Evolutionary conservation across 179 eudicot genomes (phyloP), one percentile per base, ranked within the genome.

Genomic region (Beta lomatogona): DNA sequence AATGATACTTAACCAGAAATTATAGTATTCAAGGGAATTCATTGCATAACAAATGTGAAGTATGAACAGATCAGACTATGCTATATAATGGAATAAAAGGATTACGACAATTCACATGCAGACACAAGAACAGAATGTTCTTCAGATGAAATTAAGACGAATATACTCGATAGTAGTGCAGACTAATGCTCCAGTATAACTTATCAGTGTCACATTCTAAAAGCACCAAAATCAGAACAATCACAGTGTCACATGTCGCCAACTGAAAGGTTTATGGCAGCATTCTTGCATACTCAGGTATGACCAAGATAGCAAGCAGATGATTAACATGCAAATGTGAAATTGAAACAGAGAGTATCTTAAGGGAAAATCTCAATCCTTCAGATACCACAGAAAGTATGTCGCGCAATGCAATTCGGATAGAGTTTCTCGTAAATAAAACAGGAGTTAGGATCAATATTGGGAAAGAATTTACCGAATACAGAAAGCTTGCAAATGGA

Each of bases 401-500:
- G n/a, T 22, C 52, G n/a, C 25, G 41, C 8, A 55, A 16, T 53
- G 57, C 57, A 77, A 22, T 16, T 3, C 5, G 22, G 14, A 25
- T 16, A n/a, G 64, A 75, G 18, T 4, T 15, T 54, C 25, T 28
- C 53, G 50, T 21, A 60, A 22, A 41, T 25, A 69, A 68, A 68
- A 16, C 12, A 75, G 65, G 31, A 59, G 46, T 21, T 48, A 41
- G 21, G 52, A 73, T 31, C 58, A 83, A 79, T 73, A 58, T 9
- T 68, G 67, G 59, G 57, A 73, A 53, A 70, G 36, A 77, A 46
- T 77, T 76, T 91, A 95, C 99, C 82, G 93, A 77, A 74, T 94
- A 87, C 83, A 95, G 76, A 83, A 95, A 85, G 92, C 98, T 90
- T 58, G 95, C 92, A 77, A 79, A 90, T 19, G 99, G 99, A 84